Conservation (phyloP, 1,139 yeast genomes). For the Geotrichum reessii region DNA sequence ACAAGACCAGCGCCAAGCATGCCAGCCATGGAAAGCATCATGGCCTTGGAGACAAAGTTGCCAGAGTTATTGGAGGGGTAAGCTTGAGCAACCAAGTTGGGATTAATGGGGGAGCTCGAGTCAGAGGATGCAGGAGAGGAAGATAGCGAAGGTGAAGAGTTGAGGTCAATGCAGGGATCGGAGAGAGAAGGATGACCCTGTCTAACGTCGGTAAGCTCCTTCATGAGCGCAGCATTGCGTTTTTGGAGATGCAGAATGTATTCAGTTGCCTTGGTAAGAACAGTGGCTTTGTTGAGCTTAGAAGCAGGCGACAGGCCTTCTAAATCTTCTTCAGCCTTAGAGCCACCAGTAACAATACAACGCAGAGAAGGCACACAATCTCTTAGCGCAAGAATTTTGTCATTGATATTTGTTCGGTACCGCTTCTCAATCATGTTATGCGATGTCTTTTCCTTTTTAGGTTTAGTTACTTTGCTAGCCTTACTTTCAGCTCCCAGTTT, state of each 20-base stretch:
- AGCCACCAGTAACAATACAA: slow-evolving; percentile 30
- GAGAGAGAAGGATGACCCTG: background rate
- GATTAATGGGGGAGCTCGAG: background rate
- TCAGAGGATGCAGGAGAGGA: background rate
- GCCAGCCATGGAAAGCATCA: slow-evolving; percentile 40
- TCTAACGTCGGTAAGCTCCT: slow-evolving; percentile 42
- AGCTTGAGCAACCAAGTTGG: background rate
- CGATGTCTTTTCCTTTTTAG: slow-evolving; percentile 53
- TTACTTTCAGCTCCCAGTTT: slow-evolving; percentile 17
- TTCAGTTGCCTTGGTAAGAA: slow-evolving; percentile 82
- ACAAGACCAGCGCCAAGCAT: slow-evolving; percentile 36
- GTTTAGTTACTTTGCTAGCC: slow-evolving; percentile 31
- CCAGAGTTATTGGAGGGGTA: background rate
- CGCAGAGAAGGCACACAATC: slow-evolving; percentile 67
- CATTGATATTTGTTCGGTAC: slow-evolving; percentile 70
- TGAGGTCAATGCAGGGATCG: background rate
- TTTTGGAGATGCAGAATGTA: slow-evolving; percentile 77
- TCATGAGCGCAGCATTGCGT: slow-evolving; percentile 53
- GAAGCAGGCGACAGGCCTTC: slow-evolving; percentile 88
- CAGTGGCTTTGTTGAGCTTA: slow-evolving; percentile 83
- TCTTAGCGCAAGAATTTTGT: slow-evolving; percentile 62
- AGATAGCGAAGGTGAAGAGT: slow-evolving; percentile 1
- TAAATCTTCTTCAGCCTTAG: slow-evolving; percentile 44
- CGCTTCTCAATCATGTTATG: slow-evolving; percentile 78
- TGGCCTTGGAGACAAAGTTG: slow-evolving; percentile 29